Conservation (phyloP, 225 moss, liverwort and hornwort species). For the Rhytidiadelphus loreus region DNA sequence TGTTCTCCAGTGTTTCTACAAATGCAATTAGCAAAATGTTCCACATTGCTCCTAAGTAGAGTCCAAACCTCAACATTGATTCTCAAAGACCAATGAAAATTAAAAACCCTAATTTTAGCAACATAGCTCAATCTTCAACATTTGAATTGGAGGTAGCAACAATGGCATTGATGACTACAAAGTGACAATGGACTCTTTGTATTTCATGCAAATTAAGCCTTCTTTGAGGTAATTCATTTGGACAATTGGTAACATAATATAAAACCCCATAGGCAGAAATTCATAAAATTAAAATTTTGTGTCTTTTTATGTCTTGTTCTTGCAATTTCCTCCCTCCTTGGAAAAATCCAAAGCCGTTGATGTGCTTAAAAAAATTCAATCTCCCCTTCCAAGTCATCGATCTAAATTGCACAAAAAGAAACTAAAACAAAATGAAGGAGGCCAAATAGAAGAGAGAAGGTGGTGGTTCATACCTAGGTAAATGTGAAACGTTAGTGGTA, state of each 20-base stretch:
- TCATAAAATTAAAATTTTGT: background rate
- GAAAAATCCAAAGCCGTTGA: too few relatives aligned
- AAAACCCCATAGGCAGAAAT: rapidly evolving
- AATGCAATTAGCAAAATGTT: background rate
- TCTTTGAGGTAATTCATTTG: background rate
- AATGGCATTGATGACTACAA: background rate
- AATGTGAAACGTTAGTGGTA: too few relatives aligned
- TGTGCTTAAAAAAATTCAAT: too few relatives aligned
- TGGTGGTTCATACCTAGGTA: too few relatives aligned
- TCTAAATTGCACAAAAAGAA: too few relatives aligned
- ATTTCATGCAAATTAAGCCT: background rate
- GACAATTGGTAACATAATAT: background rate
- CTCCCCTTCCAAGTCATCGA: too few relatives aligned
- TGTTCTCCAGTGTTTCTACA: background rate
- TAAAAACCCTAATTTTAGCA: background rate
- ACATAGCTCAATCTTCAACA: background rate
- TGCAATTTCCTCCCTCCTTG: too few relatives aligned
- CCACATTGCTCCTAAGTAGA: background rate
- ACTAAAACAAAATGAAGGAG: too few relatives aligned
- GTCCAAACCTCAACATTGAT: background rate
- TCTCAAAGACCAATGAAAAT: background rate
- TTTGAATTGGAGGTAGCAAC: background rate
- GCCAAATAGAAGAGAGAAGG: too few relatives aligned
- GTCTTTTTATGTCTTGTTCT: too few relatives aligned
- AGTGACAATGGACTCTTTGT: background rate